Conservation (phyloP, 2,329 filamentous ascomycete genomes). For the Oidium heveae region DNA sequence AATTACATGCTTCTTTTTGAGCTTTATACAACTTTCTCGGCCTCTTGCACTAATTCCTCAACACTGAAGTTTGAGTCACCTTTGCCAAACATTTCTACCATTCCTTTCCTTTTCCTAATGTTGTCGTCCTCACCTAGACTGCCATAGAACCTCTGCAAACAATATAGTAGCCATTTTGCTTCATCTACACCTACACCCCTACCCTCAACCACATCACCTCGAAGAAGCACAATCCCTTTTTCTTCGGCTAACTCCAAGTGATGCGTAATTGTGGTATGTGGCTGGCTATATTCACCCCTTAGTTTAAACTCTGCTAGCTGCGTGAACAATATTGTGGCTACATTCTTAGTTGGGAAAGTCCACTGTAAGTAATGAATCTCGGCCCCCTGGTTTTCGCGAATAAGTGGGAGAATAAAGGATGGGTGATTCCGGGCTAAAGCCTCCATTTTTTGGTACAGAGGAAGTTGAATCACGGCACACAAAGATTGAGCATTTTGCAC, state of each 20-base stretch:
- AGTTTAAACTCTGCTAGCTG: conserved; percentile 83
- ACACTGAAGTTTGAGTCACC: conserved; percentile 63
- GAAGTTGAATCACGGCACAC: conserved; percentile 56
- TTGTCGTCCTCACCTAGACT: conserved; percentile 22
- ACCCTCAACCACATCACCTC: conserved; percentile 54
- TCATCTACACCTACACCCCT: conserved; percentile 55
- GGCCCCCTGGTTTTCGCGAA: conserved; percentile 40
- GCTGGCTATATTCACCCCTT: conserved; percentile 66
- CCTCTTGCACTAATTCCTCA: conserved; percentile 67
- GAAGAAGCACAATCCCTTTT: conserved; percentile 63
- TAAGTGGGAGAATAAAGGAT: conserved; percentile 75
- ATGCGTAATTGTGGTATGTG: conserved; percentile 85
- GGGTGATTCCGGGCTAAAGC: conserved; percentile 48
- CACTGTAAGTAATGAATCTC: conserved; percentile 96
- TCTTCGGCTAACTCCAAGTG: conserved; percentile 54
- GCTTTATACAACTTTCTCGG: conserved; percentile 43
- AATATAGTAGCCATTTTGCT: conserved; percentile 77
- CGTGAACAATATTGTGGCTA: conserved; percentile 69
- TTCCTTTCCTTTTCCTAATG: conserved; percentile 33
- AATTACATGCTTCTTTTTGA: background rate
- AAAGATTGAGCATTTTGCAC: conserved; percentile 46
- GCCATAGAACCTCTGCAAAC: conserved; percentile 81
- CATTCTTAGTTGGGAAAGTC: conserved; percentile 54
- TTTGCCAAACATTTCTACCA: conserved; percentile 59
- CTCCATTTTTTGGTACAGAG: conserved; percentile 51